Conservation (phyloP, 1,139 yeast genomes). For the Hemisphaericaspora lyxosophila region DNA sequence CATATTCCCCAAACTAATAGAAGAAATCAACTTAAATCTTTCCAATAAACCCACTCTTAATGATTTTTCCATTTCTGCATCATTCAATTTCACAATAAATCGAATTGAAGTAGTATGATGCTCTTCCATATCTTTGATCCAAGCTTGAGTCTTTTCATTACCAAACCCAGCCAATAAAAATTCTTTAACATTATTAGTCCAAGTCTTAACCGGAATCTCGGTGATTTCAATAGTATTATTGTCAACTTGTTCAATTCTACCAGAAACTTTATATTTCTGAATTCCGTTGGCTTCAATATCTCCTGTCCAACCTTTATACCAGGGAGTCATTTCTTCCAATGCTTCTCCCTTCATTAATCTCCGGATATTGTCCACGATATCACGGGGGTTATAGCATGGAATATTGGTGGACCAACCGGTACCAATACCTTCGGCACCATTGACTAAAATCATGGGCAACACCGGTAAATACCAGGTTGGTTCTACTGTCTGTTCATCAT, state of each 20-base stretch:
- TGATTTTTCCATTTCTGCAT: slow-evolving; percentile 83
- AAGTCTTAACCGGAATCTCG: slow-evolving; percentile 87
- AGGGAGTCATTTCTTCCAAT: slow-evolving; percentile 75
- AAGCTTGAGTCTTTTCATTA: slow-evolving; percentile 65
- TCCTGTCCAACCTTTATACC: slow-evolving; percentile 98
- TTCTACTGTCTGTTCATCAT: slow-evolving; percentile 91
- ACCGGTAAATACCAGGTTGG: slow-evolving; percentile 96
- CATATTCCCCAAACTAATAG: slow-evolving; percentile 80
- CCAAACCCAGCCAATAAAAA: slow-evolving; percentile 77
- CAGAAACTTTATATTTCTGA: slow-evolving; percentile 73
- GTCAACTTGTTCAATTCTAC: slow-evolving; percentile 79
- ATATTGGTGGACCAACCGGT: slow-evolving; percentile 98
- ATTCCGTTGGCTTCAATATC: slow-evolving; percentile 60
- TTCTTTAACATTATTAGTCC: slow-evolving; percentile 92
- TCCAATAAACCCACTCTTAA: slow-evolving; percentile 73
- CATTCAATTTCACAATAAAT: slow-evolving; percentile 71
- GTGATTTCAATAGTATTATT: slow-evolving; percentile 82
- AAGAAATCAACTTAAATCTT: slow-evolving; percentile 73
- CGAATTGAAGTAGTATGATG: slow-evolving; percentile 83
- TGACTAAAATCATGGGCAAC: slow-evolving; percentile 87
- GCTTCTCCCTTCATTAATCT: slow-evolving; percentile 74
- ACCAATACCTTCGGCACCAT: slow-evolving; percentile 98
- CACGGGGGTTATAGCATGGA: slow-evolving; percentile 87
- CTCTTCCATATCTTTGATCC: slow-evolving; percentile 95
- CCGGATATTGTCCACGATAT: slow-evolving; percentile 71